Evolutionary conservation across 129 eudicot genomes (phyloP), one percentile per base, ranked within the genome.

Genomic region (Chrysanthemum seticuspe): DNA sequence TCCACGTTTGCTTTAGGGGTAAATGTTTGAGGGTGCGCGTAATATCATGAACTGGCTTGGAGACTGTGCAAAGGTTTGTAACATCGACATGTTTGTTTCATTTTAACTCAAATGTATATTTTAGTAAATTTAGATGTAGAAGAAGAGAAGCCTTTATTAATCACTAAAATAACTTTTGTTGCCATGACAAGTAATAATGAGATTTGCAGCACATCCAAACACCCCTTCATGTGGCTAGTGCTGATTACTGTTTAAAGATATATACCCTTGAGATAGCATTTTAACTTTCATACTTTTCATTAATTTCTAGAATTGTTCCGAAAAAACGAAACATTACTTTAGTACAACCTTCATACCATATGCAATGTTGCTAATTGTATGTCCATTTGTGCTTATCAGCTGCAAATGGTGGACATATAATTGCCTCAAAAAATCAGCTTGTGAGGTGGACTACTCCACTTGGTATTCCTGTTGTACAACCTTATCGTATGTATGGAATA

Each of bases 381-480:
- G 66, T 40, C 16, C 12, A 59, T 54, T 66, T 19, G 48, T 75
- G 66, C 59, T 77, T 62, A 74, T 76, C 66, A 52, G 73, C 61
- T 68, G 54, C 59, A 52, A 85, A 74, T 27, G 3, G 14, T 66
- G 71, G 75, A 70, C 84, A 94, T 96, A 72, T 94, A 40, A 88
- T 90, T 58, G 97, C 99, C 12, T 86, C 89, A 1, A 93, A 90
- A 74, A 94, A 94, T 76, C 76, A 94, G 77, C 89, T 97, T 6
- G 97, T 94, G 82, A 68, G 79, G 55, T 94, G 97, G 99, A 90
- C 90, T 61, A 94, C 99, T 73, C 99, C 97, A 5, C 89, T 94
- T 63, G 99, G 99, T 56, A 97, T 94, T 62, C 99, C 97, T 19
- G 99, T 94, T 71, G 99, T 94, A 49, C 99, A 94, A 83, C 99